Evolutionary conservation across 2,329 filamentous ascomycete genomes (phyloP).

Genomic region (Leptosphaerulina australis): DNA sequence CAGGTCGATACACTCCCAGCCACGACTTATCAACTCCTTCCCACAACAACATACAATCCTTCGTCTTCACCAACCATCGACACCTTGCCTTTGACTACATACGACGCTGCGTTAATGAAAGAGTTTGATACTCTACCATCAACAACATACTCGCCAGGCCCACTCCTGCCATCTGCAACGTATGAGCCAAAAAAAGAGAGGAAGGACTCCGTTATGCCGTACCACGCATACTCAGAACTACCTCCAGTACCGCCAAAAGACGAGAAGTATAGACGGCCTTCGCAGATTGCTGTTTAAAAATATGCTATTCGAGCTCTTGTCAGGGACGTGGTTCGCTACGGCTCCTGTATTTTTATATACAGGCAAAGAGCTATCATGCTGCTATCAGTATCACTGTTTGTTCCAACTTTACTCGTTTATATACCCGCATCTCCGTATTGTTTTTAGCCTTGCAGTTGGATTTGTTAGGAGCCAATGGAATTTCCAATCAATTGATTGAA

Average conservation of each 20-base stretch:
- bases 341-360: not conserved
- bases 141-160: slow-evolving; percentile 1
- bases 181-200: slow-evolving; percentile 19
- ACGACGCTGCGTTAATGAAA: not conserved
- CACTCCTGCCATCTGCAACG: slow-evolving; percentile 22
- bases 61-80: not conserved
- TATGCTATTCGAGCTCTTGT: not conserved
- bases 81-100: slow-evolving; percentile 21
- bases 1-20: slow-evolving; percentile 13
- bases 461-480: too few species aligned
- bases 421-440: slow-evolving; percentile 5
- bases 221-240: slow-evolving; percentile 12
- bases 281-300: not conserved
- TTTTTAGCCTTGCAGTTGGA: too few species aligned
- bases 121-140: slow-evolving; percentile 4
- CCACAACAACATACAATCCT: slow-evolving; percentile 7
- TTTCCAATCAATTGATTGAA: not conserved
- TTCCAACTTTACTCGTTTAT: not conserved
- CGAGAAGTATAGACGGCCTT: slow-evolving; percentile 17
- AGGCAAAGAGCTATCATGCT: too few species aligned
- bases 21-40: slow-evolving; percentile 16
- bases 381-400: too few species aligned
- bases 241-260: slow-evolving; percentile 26
- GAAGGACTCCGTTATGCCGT: slow-evolving; percentile 33
- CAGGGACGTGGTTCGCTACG: too few species aligned